Conservation (phyloP, 192 early-diverging fungal species). For the Linnemannia hyalina region DNA sequence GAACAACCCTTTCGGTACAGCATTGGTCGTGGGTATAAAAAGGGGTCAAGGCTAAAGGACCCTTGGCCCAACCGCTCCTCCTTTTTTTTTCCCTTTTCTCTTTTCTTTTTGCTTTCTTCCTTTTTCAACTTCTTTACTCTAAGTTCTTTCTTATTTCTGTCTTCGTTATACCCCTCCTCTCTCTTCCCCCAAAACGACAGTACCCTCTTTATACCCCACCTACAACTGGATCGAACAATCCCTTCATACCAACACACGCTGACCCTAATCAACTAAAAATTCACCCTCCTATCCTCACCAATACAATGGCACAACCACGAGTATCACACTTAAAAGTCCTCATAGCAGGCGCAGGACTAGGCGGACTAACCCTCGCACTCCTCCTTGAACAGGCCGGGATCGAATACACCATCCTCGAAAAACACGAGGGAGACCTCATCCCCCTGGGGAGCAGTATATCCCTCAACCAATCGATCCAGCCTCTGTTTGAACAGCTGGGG, state of each 20-base stretch:
- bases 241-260: neutral
- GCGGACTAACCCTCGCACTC: constrained; percentile 34
- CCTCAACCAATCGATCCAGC: constrained; percentile 38
- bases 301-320: constrained; percentile 4
- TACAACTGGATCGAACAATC: neutral
- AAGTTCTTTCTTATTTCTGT: neutral
- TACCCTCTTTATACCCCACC: neutral
- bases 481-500: constrained; percentile 40
- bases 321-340: constrained; percentile 34
- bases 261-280: neutral
- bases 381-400: constrained; percentile 44
- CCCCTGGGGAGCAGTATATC: constrained; percentile 48
- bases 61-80: neutral
- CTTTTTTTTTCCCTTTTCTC: neutral
- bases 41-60: neutral
- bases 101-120: neutral
- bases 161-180: neutral
- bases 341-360: constrained; percentile 40
- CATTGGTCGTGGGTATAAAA: neutral
- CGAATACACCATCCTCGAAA: constrained; percentile 35
- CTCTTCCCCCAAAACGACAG: too few relatives aligned
- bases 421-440: constrained; percentile 28
- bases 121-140: neutral
- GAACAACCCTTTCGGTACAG: neutral
- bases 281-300: neutral